These are phyloP conservation scores for Phytophthora chlamydospora DNA, from an alignment of 352 stramenopile species.

Conservation along the genomic window DNA sequence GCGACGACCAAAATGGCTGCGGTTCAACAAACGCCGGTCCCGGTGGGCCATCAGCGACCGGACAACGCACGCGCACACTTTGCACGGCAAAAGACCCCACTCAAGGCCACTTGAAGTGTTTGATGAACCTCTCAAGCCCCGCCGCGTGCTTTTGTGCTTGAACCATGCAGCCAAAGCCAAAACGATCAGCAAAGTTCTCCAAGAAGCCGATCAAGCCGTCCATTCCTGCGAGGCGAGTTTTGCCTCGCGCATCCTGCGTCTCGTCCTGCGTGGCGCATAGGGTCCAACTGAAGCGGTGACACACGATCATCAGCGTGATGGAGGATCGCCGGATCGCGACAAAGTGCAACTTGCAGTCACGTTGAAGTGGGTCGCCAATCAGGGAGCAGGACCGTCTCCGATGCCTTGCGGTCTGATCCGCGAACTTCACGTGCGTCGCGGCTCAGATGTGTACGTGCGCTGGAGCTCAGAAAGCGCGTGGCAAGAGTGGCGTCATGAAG, in stretches of 20 bases:
- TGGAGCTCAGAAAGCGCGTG: too few relatives aligned
- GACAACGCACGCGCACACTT: too few relatives aligned
- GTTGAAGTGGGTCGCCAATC: conserved; percentile 12
- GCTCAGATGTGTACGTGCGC: too few relatives aligned
- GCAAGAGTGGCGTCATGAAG: too few relatives aligned
- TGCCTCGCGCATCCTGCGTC: conserved; percentile 8
- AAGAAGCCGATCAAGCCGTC: too few relatives aligned
- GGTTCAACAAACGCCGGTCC: too few relatives aligned
- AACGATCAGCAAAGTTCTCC: too few relatives aligned
- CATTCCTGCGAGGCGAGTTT: background rate
- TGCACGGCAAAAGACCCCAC: background rate
- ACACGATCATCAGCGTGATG: conserved; percentile 19
- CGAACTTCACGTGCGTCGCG: too few relatives aligned
- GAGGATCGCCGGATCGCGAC: background rate
- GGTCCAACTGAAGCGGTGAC: conserved; percentile 21
- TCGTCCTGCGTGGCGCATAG: background rate
- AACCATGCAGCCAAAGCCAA: conserved; percentile 1
- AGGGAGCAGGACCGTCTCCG: background rate
- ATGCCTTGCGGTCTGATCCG: too few relatives aligned
- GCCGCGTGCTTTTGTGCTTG: conserved; percentile 14
- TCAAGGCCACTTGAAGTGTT: background rate
- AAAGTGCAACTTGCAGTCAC: conserved; percentile 9
- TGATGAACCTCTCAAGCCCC: background rate
- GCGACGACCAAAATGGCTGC: too few relatives aligned
- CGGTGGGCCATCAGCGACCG: too few relatives aligned